Evolutionary conservation across 164 flowering plant genomes (phyloP), one percentile per base, ranked within the genome.

Genomic region (Berberis thunbergii): DNA sequence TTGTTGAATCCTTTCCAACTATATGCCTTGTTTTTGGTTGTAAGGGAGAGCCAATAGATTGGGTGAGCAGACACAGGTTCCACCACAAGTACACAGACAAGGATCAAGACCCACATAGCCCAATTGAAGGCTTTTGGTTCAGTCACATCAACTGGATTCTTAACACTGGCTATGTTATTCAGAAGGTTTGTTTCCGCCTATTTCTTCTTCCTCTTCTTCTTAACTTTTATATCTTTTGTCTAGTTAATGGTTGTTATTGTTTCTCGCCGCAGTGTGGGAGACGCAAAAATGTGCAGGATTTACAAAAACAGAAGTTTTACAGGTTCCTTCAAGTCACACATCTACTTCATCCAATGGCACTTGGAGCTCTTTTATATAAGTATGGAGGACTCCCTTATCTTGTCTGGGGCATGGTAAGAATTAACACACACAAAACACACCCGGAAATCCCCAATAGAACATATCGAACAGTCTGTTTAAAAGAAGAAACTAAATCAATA

Each of bases 51-150:
- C 97, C 96, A 56, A 76, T 87, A 66, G 85, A 84, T 72, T 91
- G 97, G 97, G 97, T 91, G 60, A 86, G 94, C 68, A 87, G 81
- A 6, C 96, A 88, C 65, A 81, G 97, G 62, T 84, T 71, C 59
- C 96, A 91, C 72, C 96, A 91, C 69, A 89, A 88, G 75, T 86
- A 68, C 69, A 77, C 86, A 58, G 97, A 91, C 69, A 76, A 91
- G 4, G 90, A 88, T n/a, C 78, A 73, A 74, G 96, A 91, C 60
- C 97, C 97, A 8, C 97, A 91, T 69, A 91, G 94, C 64, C 97
- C 97, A 49, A 59, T 65, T 49, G 86, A 85, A 73, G 97, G 97
- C 7, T 88, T 91, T 70, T 91, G 97, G 97, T 84, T 76, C 59
- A 87, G 94, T 69, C 96, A 91, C 70, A 83, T 91, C 74, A 84